These are phyloP conservation scores for Erigeron canadensis DNA, from an alignment of 129 eudicot species.

Conservation along the genomic window DNA sequence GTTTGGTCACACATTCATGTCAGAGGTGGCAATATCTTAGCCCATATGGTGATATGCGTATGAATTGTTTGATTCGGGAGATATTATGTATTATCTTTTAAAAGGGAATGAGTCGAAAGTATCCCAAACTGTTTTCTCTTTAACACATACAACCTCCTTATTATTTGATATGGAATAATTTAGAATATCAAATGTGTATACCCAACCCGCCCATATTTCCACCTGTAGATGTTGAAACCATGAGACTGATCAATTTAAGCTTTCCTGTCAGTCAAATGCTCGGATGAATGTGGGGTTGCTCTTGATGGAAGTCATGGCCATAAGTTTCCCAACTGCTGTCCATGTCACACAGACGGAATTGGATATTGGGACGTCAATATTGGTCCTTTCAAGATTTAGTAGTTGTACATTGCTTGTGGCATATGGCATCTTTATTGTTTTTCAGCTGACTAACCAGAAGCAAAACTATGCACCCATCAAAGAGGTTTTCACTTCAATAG, in stretches of 20 bases:
- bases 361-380: constrained; percentile 53
- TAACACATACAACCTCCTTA: not conserved
- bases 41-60: constrained; percentile 10
- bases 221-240: not conserved
- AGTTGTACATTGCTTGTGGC: constrained; percentile 73
- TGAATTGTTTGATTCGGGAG: not conserved
- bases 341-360: constrained; percentile 61
- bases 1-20: not conserved
- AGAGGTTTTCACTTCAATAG: constrained; percentile 37
- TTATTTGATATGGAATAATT: too few species aligned
- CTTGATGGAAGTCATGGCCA: constrained; percentile 67
- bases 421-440: constrained; percentile 52
- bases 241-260: not conserved
- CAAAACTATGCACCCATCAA: constrained; percentile 32
- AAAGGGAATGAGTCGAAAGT: too few species aligned
- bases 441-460: constrained; percentile 57
- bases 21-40: not conserved
- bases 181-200: not conserved
- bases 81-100: not conserved
- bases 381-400: constrained; percentile 71
- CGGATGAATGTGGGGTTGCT: constrained; percentile 63
- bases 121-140: not conserved
- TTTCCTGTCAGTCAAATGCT: constrained; percentile 48
- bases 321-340: constrained; percentile 62
- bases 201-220: not conserved